A percentile compares a stretch with the other conserved stretches of the same genome.
phyloP scores from a whole-genome alignment of 768 basidiomycete species.

The Thelephora aurantiotincta region DNA sequence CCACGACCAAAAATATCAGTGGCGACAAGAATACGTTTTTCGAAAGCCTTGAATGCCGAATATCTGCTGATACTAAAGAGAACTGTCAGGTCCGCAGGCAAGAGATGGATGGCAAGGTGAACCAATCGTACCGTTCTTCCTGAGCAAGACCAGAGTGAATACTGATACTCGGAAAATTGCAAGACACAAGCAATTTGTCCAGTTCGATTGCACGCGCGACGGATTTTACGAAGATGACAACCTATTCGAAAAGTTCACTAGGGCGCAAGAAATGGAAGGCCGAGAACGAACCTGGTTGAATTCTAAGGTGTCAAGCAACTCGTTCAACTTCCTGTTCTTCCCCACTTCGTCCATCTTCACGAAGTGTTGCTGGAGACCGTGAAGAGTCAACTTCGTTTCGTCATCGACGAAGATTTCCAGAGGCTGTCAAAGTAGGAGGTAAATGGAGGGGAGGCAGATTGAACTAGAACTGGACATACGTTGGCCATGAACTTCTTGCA shows the following conservation, averaged over 20 bases:
- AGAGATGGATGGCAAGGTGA: slow-evolving; percentile 5
- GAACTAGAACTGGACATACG: slow-evolving; percentile 33
- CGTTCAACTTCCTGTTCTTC: slow-evolving; percentile 96
- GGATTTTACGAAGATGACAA: slow-evolving; percentile 98
- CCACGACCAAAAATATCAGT: slow-evolving; percentile 99
- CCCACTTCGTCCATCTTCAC: slow-evolving; percentile 90
- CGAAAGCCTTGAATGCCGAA: slow-evolving; percentile 97
- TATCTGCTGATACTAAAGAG: slow-evolving; percentile 74
- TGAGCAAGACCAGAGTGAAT: slow-evolving; percentile 93
- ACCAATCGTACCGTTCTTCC: slow-evolving; percentile 73
- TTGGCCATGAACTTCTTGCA: slow-evolving; percentile 99
- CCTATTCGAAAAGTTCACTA: slow-evolving; percentile 31
- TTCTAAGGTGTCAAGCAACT: slow-evolving; percentile 87
- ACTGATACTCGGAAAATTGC: slow-evolving; percentile 96
- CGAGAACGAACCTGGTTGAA: slow-evolving; percentile 79
- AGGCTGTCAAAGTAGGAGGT: slow-evolving; percentile 39
- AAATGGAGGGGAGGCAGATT: not conserved
- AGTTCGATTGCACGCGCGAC: slow-evolving; percentile 93
- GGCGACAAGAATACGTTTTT: slow-evolving; percentile 97
- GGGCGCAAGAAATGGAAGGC: not conserved
- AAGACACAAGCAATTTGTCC: slow-evolving; percentile 89
- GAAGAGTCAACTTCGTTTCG: slow-evolving; percentile 94
- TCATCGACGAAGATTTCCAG: slow-evolving; percentile 99
- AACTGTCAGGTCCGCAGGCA: not conserved
- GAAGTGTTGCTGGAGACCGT: slow-evolving; percentile 97